Percentiles rank a stretch among this genome's conserved stretches.
Conservation (phyloP, 2,329 filamentous ascomycete species). For the Fusarium aywerte region DNA sequence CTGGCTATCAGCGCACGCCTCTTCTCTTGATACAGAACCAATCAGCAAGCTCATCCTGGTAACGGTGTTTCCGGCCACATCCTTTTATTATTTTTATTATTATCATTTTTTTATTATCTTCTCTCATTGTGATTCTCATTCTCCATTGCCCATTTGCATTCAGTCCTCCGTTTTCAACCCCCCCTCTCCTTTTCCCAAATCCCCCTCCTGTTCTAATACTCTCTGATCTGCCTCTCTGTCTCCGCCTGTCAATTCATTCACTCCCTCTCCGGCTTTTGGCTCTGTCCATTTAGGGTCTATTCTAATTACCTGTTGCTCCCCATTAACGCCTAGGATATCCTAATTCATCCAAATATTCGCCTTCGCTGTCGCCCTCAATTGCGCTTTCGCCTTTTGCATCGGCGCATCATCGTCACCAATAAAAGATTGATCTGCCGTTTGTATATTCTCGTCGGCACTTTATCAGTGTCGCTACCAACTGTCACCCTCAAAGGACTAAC, state of each 20-base stretch:
- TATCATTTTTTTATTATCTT: constrained; percentile 11
- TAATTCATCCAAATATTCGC: constrained; percentile 21
- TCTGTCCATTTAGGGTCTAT: constrained; percentile 33
- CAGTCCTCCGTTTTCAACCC: neutral
- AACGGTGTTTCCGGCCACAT: constrained; percentile 39
- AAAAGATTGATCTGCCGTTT: constrained; percentile 5
- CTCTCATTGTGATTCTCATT: constrained; percentile 4
- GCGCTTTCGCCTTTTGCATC: constrained; percentile 7
- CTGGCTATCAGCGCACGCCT: constrained; percentile 30
- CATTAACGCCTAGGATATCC: neutral
- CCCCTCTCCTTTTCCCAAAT: constrained; percentile 1
- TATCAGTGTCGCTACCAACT: neutral
- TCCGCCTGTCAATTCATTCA: neutral
- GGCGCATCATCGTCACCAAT: constrained; percentile 12
- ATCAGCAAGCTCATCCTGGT: constrained; percentile 22
- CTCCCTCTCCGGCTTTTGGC: constrained; percentile 19
- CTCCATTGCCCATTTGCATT: constrained; percentile 15
- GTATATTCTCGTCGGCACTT: neutral
- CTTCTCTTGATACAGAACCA: constrained; percentile 19
- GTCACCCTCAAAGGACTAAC: neutral
- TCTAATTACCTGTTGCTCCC: constrained; percentile 8
- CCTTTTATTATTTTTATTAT: constrained; percentile 7
- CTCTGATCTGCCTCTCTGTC: neutral
- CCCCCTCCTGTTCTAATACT: neutral
- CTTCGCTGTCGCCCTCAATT: neutral